A percentile compares a stretch with the other conserved stretches of the same genome.
These are phyloP conservation scores for Coemansia sp. DNA, from an alignment of 192 early-diverging fungal species.

Conservation along the genomic window DNA sequence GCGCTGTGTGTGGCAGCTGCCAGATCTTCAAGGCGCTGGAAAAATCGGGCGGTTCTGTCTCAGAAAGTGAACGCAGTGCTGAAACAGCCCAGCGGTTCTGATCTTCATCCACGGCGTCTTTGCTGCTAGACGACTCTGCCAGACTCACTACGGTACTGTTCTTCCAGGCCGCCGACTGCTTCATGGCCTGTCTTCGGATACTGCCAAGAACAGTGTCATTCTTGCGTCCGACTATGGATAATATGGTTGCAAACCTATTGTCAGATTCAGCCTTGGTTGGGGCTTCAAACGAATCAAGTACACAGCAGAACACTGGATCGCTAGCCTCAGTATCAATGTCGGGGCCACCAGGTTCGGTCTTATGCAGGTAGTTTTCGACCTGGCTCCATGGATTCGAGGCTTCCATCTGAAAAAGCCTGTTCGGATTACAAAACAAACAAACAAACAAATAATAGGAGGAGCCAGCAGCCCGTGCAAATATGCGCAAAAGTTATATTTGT, in stretches of 20 bases:
- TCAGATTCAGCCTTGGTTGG: background rate
- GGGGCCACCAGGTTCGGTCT: background rate
- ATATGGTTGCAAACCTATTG: background rate
- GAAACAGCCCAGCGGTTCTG: conserved; percentile 22
- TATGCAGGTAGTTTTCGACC: conserved; percentile 15
- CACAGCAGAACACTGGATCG: background rate
- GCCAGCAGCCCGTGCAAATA: background rate
- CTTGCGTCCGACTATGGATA: background rate
- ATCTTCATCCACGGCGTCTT: background rate
- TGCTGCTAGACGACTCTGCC: background rate
- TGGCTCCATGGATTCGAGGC: conserved; percentile 13
- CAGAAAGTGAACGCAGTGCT: conserved; percentile 19
- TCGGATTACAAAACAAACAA: background rate
- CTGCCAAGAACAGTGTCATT: background rate
- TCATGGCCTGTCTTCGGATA: background rate
- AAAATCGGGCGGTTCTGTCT: conserved; percentile 19
- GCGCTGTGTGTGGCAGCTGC: conserved; percentile 26
- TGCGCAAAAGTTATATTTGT: background rate
- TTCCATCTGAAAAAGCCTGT: background rate
- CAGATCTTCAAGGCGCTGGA: conserved; percentile 12
- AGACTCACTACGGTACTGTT: background rate
- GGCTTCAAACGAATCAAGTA: background rate
- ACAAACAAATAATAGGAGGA: background rate
- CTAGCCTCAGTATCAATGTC: background rate
- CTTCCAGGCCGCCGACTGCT: background rate